Evolutionary conservation across 805 yeast genomes (phyloP), one percentile per base, ranked within the genome.

Genomic region (Ogataea zsoltii): DNA sequence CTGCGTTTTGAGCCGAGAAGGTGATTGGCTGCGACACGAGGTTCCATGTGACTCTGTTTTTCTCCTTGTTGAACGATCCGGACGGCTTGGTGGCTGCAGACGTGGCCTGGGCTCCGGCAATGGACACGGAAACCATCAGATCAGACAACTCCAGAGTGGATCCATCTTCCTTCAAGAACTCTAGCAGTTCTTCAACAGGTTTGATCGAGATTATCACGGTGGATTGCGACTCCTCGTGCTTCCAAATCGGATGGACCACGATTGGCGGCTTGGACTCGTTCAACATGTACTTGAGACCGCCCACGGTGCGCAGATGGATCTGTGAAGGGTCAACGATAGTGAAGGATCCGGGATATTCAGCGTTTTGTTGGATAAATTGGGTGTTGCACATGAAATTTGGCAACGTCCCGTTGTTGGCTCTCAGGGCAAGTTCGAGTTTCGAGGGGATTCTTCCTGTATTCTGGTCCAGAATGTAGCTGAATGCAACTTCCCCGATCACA

Each of bases 21-120:
- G 52, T 56, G 30, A 78, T 51, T 3, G 79, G 74, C 9, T 66
- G 51, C 23, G 57, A 44, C 25, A 56, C 50, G 55, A 82, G 80
- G 61, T 85, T 79, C 97, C 97, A 91, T 0, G 94, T 84, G 46
- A 94, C 83, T 66, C 97, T 79, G 55, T 81, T 84, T 60, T 81
- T 83, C 42, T 90, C 97, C 59, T 80, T 85, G 66, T 85, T 88
- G 73, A 90, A 92, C 1, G 95, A 80, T 46, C 97, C 98, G 45
- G 86, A 83, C 4, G 99, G 99, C 62, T 87, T 88, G 3, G 96
- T 85, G 50, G 90, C 82, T 0, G 97, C 97, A 16, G 83, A 74
- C 1, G 82, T 69, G 3, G 85, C 76, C 14, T 79, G 75, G 10
- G 86, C 83, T 30, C 83, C 85, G 14, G 74, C 70, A 42, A 85